Evolutionary conservation across 805 yeast genomes (phyloP), one percentile per base, ranked within the genome.

Genomic region (Sugiyamaella mastotermitis): DNA sequence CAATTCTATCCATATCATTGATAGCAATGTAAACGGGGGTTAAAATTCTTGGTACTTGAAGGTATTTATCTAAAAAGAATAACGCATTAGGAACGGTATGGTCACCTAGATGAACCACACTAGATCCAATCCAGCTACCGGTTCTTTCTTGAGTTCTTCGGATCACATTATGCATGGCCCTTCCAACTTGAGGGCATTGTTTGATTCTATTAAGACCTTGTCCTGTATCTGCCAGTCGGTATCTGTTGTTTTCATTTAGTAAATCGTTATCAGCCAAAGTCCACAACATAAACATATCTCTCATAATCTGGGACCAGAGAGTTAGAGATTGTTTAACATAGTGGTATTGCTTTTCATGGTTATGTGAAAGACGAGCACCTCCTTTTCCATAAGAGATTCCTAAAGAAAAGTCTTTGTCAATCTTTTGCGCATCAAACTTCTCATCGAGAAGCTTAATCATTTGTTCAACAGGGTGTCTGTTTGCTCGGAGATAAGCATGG

Each of bases 81-180:
- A 83, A 56, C 0, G 90, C 87, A 56, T 83, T 83, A 2, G 94
- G 94, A 4, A 83, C 94, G 1, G 88, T 83, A 50, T 78, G 81
- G 57, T 83, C 94, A 28, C 92, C 94, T 13, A 83, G 53, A 58
- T 83, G 94, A 17, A 83, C 82, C 16, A 80, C 90, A 11, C 83
- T 75, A 4, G 85, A 77, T 2, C 94, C 94, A 23, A 83, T 80
- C 90, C 92, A 83, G 2, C 71, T 62, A 3, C 80, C 74, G 16
- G 83, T 74, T 34, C 68, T 66, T 21, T 64, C 57, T 52, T 83
- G 83, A 31, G 83, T 83, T 41, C 77, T 78, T n/a, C 68, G 58
- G 34, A 83, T 65, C 42, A 83, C 75, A 42, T 67, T 69, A 48
- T 80, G 80, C 88, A 83, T 83, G 38, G 77, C 77, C 38, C 81